Conservation (phyloP, 2,329 filamentous ascomycete species). For the Davidsoniella eucalypti region DNA sequence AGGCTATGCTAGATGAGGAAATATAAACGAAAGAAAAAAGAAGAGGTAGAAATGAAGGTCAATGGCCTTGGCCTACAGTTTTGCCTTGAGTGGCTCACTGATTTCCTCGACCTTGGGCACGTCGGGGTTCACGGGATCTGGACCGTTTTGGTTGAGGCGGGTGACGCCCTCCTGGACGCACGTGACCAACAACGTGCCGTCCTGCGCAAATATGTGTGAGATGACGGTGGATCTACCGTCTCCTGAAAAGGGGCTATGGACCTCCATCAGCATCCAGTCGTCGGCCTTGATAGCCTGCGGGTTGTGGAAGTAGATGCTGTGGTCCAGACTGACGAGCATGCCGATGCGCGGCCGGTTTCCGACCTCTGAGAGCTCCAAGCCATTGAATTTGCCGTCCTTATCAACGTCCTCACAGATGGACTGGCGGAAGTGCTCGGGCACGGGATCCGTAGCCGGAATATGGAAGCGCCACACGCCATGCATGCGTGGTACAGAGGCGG, state of each 20-base stretch:
- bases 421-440: conserved; percentile 6
- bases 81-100: too few relatives aligned
- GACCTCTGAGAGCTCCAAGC: conserved; percentile 29
- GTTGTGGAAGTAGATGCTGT: conserved; percentile 54
- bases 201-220: conserved; percentile 54
- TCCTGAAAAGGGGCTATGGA: conserved; percentile 65
- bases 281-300: conserved; percentile 40
- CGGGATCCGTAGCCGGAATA: conserved; percentile 26
- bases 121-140: conserved; percentile 10
- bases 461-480: conserved; percentile 67
- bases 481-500: conserved; percentile 69
- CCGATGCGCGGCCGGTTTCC: conserved; percentile 42
- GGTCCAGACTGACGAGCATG: conserved; percentile 77
- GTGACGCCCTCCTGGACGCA: conserved; percentile 55
- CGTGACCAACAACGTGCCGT: conserved; percentile 59
- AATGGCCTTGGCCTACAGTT: too few relatives aligned
- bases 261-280: conserved; percentile 68
- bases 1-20: too few relatives aligned
- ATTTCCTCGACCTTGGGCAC: conserved; percentile 13
- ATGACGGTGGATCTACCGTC: conserved; percentile 61
- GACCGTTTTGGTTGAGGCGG: conserved; percentile 8
- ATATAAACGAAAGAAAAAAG: too few relatives aligned
- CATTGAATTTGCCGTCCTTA: conserved; percentile 20
- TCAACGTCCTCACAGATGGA: conserved; percentile 7
- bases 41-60: too few relatives aligned